Conservation (phyloP, 345 rosid genomes). For the Eucalyptus pauciflora region DNA sequence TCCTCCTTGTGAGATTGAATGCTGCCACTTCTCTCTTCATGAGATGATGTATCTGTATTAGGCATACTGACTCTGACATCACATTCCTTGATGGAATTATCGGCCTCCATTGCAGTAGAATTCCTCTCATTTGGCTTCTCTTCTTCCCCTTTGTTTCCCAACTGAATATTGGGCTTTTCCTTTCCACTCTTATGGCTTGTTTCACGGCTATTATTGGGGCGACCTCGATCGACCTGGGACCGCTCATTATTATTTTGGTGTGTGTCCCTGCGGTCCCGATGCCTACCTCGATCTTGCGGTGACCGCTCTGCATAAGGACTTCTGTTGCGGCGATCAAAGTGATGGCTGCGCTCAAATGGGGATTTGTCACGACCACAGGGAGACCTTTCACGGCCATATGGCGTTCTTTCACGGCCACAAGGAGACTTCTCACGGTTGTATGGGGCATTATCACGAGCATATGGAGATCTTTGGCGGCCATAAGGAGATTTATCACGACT, state of each 20-base stretch:
- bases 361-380: conserved; percentile 52
- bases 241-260: conserved; percentile 46
- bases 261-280: conserved; percentile 42
- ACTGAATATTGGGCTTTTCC: conserved; percentile 55
- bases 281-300: conserved; percentile 46
- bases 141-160: conserved; percentile 33
- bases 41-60: conserved; percentile 7
- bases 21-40: conserved; percentile 32
- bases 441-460: conserved; percentile 16
- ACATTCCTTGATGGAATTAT: conserved; percentile 37
- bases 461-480: conserved; percentile 62
- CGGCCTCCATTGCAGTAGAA: conserved; percentile 27
- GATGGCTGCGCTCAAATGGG: conserved; percentile 60
- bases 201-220: conserved; percentile 32
- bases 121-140: conserved; percentile 44
- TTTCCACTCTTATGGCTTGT: conserved; percentile 37
- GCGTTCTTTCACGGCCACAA: conserved; percentile 51
- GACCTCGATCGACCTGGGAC: conserved; percentile 46
- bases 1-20: conserved; percentile 42
- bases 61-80: conserved; percentile 28
- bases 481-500: conserved; percentile 28
- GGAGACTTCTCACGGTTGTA: conserved; percentile 21
- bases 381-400: conserved; percentile 38
- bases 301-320: conserved; percentile 67
- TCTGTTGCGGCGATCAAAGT: conserved; percentile 57